A percentile compares a stretch with the other conserved stretches of the same genome.
These are phyloP conservation scores for Candida ulmi DNA, from an alignment of 805 yeast species.

Conservation along the genomic window DNA sequence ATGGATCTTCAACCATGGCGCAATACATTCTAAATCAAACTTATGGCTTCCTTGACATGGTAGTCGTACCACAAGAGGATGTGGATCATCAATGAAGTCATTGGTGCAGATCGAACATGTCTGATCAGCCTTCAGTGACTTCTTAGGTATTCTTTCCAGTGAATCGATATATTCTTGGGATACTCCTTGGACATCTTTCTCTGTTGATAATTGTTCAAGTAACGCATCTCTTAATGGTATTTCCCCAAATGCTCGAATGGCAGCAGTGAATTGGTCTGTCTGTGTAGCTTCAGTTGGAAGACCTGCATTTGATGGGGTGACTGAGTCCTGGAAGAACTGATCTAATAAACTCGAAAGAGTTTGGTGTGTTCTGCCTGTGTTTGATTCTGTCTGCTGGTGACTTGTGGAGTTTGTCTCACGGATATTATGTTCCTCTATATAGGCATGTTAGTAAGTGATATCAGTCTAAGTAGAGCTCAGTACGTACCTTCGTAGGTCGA, in stretches of 20 bases:
- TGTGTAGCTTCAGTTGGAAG: conserved; percentile 1
- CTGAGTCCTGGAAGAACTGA: conserved; percentile 10
- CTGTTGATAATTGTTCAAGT: conserved; percentile 19
- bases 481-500: conserved; percentile 28
- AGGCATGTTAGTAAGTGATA: neutral
- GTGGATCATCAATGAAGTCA: conserved; percentile 61
- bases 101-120: conserved; percentile 84
- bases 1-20: conserved; percentile 78
- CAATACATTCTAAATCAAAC: conserved; percentile 86
- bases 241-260: conserved; percentile 13
- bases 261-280: conserved; percentile 14
- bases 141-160: conserved; percentile 61
- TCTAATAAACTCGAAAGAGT: conserved; percentile 13
- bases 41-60: conserved; percentile 62
- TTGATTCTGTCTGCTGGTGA: conserved; percentile 1
- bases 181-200: conserved; percentile 42
- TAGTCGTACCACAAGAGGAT: conserved; percentile 73
- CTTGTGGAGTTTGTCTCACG: conserved; percentile 3
- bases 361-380: conserved; percentile 10
- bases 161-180: conserved; percentile 67
- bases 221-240: conserved; percentile 19
- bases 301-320: no score
- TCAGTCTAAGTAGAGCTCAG: neutral
- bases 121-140: conserved; percentile 39
- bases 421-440: conserved; percentile 25